Conservation (phyloP, 345 rosid species). For the Mallotus nudiflorus region DNA sequence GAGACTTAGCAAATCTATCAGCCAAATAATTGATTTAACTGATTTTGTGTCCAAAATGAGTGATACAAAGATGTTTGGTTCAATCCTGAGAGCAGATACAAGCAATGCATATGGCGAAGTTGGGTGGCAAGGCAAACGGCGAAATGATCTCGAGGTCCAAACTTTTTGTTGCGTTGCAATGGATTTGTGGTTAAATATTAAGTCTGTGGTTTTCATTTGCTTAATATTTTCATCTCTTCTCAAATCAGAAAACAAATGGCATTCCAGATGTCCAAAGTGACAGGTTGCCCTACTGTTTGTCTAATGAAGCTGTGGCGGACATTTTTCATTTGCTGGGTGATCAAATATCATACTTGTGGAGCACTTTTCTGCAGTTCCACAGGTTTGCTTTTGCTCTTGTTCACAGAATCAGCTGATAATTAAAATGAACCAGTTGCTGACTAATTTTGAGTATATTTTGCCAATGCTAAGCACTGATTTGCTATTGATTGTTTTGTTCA, state of each 20-base stretch:
- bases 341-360: constrained; percentile 76
- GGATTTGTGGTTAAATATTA: constrained; percentile 7
- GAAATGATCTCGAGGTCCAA: constrained; percentile 77
- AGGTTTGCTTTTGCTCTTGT: constrained; percentile 48
- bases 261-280: constrained; percentile 44
- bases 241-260: constrained; percentile 50
- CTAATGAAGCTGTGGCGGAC: constrained; percentile 52
- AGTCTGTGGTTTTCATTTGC: constrained; percentile 13
- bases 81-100: constrained; percentile 38
- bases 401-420: background rate
- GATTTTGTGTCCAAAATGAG: constrained; percentile 54
- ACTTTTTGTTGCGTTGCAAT: constrained; percentile 36
- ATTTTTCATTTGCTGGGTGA: constrained; percentile 58
- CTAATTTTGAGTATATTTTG: background rate
- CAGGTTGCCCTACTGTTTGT: constrained; percentile 39
- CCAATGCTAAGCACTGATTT: background rate
- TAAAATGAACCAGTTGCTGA: background rate
- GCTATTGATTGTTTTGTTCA: background rate
- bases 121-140: constrained; percentile 62
- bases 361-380: constrained; percentile 76
- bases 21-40: constrained; percentile 48
- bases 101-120: constrained; percentile 36
- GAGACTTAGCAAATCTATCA: constrained; percentile 62
- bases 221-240: too few relatives aligned
- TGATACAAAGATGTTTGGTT: constrained; percentile 41